Evolutionary conservation across 2,329 filamentous ascomycete genomes (phyloP), one percentile per base, ranked within the genome.

Genomic region (Cladosporium sphaerospermum): DNA sequence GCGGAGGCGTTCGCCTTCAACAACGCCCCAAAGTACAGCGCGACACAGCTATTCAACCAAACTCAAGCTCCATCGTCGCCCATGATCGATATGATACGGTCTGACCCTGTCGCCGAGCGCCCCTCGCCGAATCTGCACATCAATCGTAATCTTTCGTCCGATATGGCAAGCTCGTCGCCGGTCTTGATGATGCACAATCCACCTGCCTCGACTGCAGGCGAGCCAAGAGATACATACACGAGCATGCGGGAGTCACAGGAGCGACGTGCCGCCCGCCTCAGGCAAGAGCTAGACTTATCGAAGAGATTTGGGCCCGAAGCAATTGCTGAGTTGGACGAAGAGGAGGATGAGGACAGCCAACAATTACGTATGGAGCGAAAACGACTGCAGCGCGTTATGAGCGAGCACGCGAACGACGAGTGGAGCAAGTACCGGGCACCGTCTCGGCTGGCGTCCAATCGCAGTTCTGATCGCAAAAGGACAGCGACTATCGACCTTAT

Each of bases 31-130:
- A 46, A 57, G 2, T 66, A 77, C 63, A 73, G 70, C 34, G 65
- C 73, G 23, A 75, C 73, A 7, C 74, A 77, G 54, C 63, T 71
- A 10, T 77, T 75, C 59, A 66, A 71, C 46, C 69, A 71, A 23
- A 76, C 73, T 1, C 75, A 75, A 56, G 71, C 69, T 18, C 66
- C 65, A 14, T 75, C 74, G 0, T 76, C 74, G 19, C 73, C 74
- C 14, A 57, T 67, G 3, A 59, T 65, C 14, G 69, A 69, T 52
- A 63, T 56, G 2, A 59, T 61, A 3, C 64, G 60, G n/a, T 75
- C 74, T 13, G 74, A 77, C 56, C 67, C 71, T 1, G 61, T 75
- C 14, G 68, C 72, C 51, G 69, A 71, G 34, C 70, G 74, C 16
- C 75, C 74, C 2, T 76, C 73, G 14, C 74, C 74, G 5, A 73